A percentile compares a stretch with the other conserved stretches of the same genome.
Conservation (phyloP, 805 yeast genomes). For the Schizosaccharomyces lindneri region DNA sequence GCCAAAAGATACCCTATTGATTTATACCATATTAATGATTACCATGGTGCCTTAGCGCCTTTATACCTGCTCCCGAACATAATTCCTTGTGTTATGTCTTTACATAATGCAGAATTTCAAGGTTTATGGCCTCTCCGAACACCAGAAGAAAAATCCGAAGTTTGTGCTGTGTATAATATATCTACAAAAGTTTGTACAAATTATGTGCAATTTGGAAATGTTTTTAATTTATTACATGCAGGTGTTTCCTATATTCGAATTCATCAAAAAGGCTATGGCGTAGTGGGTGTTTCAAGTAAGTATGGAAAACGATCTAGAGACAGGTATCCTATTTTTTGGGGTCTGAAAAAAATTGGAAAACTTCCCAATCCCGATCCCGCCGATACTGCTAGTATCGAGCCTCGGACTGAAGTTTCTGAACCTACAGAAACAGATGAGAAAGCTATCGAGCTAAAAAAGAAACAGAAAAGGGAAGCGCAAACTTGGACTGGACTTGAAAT, state of each 20-base stretch:
- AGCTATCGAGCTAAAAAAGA: background rate
- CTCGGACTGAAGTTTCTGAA: background rate
- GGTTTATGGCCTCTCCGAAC: slow-evolving; percentile 2
- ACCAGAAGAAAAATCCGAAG: background rate
- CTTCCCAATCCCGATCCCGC: slow-evolving; percentile 2
- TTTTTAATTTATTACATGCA: slow-evolving; percentile 1
- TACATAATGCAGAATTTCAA: slow-evolving; percentile 2
- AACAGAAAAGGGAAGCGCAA: background rate
- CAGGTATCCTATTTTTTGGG: slow-evolving; percentile 2
- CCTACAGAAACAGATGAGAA: background rate
- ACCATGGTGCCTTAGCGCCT: slow-evolving; percentile 2
- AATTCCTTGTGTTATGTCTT: slow-evolving; percentile 1
- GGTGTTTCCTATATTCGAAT: slow-evolving; percentile 1
- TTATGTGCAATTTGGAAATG: slow-evolving; percentile 1
- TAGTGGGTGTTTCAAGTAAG: slow-evolving; percentile 1
- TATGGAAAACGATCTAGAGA: slow-evolving; percentile 1
- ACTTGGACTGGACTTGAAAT: background rate
- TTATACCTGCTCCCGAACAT: background rate
- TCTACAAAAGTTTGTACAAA: background rate
- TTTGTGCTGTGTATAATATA: background rate
- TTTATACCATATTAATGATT: slow-evolving; percentile 1
- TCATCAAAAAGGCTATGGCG: slow-evolving; percentile 2
- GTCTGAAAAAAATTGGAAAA: background rate
- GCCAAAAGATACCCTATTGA: background rate
- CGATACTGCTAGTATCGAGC: background rate